These are phyloP conservation scores for Oldenlandia corymbosa DNA, from an alignment of 257 asterid genomes.

Conservation along the genomic window DNA sequence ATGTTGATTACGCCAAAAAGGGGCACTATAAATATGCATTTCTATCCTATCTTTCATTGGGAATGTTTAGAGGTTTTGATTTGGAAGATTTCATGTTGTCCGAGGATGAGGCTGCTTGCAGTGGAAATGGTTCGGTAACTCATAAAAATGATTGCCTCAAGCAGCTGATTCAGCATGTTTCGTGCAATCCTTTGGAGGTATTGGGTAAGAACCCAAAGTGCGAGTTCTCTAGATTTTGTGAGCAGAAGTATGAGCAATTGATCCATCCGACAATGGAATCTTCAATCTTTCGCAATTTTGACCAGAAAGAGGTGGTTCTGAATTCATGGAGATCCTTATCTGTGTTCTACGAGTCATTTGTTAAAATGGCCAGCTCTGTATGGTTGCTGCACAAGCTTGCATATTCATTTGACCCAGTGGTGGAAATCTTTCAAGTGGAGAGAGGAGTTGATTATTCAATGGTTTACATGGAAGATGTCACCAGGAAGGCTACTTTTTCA, in stretches of 20 bases:
- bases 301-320: conserved; percentile 69
- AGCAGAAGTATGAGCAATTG: conserved; percentile 71
- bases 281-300: conserved; percentile 68
- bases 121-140: conserved; percentile 26
- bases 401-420: conserved; percentile 55
- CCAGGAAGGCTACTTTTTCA: conserved; percentile 33
- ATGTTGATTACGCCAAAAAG: conserved; percentile 43
- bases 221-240: conserved; percentile 71
- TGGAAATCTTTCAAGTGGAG: conserved; percentile 85
- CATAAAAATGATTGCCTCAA: conserved; percentile 34
- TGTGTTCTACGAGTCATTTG: conserved; percentile 76
- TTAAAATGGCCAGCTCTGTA: conserved; percentile 81
- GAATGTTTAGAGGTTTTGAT: conserved; percentile 75
- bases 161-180: conserved; percentile 64
- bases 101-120: conserved; percentile 24
- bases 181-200: conserved; percentile 72
- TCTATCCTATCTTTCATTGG: conserved; percentile 64
- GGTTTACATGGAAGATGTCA: conserved; percentile 82
- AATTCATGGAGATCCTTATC: conserved; percentile 80
- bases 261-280: conserved; percentile 91
- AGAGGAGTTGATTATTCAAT: conserved; percentile 68
- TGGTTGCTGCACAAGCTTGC: conserved; percentile 95
- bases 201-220: conserved; percentile 59
- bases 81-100: conserved; percentile 49
- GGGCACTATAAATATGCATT: conserved; percentile 71